A percentile compares a stretch with the other conserved stretches of the same genome.
Conservation (phyloP, 2,329 filamentous ascomycete species). For the Pestalotiopsis sp. region DNA sequence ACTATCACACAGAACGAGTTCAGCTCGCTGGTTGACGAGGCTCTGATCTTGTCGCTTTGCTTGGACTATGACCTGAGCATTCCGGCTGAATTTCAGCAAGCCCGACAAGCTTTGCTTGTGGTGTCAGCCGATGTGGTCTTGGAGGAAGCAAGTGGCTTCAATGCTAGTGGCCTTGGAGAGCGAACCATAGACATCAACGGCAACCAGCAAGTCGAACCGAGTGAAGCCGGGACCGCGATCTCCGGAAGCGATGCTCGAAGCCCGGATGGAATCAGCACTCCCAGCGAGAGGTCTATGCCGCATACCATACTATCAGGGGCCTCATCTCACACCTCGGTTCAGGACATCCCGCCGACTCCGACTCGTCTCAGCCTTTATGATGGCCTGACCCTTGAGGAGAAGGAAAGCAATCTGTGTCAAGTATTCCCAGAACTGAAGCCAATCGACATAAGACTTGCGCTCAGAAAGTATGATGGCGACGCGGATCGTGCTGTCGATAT, state of each 20-base stretch:
- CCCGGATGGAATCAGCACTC: conserved; percentile 26
- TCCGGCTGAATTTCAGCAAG: conserved; percentile 52
- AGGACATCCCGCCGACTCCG: conserved; percentile 25
- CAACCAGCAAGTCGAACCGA: conserved; percentile 12
- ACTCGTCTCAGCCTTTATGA: conserved; percentile 34
- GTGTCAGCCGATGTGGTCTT: conserved; percentile 65
- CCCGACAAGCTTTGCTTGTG: conserved; percentile 63
- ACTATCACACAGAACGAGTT: conserved; percentile 62
- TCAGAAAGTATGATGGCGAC: conserved; percentile 70
- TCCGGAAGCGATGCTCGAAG: conserved; percentile 30
- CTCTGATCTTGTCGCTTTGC: conserved; percentile 75
- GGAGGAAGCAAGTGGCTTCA: conserved; percentile 78
- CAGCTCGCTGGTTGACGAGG: conserved; percentile 74
- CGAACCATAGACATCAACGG: conserved; percentile 23
- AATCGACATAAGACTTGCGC: conserved; percentile 66
- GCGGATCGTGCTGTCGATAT: conserved; percentile 76
- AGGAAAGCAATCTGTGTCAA: conserved; percentile 63
- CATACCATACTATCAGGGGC: conserved; percentile 24
- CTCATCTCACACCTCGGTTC: conserved; percentile 24
- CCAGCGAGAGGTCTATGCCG: conserved; percentile 27
- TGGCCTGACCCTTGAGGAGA: conserved; percentile 59
- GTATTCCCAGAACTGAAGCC: conserved; percentile 74
- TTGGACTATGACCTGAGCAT: conserved; percentile 71
- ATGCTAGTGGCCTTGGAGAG: conserved; percentile 72
- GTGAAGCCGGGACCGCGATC: conserved; percentile 13